These are phyloP conservation scores for Cercospora citrullina DNA, from an alignment of 2,329 filamentous ascomycete species.

Conservation along the genomic window DNA sequence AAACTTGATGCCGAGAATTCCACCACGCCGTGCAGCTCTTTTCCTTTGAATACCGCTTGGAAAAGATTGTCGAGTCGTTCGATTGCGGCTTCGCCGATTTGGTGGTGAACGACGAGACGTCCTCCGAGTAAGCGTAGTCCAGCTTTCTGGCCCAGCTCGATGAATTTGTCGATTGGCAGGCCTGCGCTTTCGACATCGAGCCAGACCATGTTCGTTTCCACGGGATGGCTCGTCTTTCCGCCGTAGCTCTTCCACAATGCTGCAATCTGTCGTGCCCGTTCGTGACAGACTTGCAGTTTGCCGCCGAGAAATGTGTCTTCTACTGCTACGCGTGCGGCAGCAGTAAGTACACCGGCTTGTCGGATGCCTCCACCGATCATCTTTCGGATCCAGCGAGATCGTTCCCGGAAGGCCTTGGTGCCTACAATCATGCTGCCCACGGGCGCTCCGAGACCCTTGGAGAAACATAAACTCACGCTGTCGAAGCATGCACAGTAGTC, in stretches of 20 bases:
- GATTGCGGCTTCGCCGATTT: conserved; percentile 68
- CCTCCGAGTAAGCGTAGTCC: conserved; percentile 59
- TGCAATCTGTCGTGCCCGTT: conserved; percentile 62
- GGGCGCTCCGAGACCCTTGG: conserved; percentile 78
- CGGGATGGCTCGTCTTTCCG: conserved; percentile 66
- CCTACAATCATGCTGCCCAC: conserved; percentile 74
- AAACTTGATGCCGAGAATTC: conserved; percentile 17
- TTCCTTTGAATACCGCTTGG: conserved; percentile 38
- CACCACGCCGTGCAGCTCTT: conserved; percentile 29
- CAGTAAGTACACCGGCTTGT: conserved; percentile 73
- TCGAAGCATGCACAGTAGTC: conserved; percentile 72
- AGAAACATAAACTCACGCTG: conserved; percentile 75
- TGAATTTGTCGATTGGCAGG: conserved; percentile 54
- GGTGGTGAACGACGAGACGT: conserved; percentile 69
- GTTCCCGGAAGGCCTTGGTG: conserved; percentile 59
- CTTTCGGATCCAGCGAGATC: conserved; percentile 75
- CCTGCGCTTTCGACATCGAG: conserved; percentile 67
- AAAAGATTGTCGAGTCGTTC: conserved; percentile 59
- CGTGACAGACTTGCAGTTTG: conserved; percentile 61
- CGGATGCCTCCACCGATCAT: conserved; percentile 75
- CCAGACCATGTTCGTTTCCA: conserved; percentile 94
- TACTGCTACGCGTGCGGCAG: conserved; percentile 73
- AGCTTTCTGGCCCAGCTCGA: conserved; percentile 56
- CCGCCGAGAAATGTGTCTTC: conserved; percentile 76
- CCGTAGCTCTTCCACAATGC: conserved; percentile 68